Evolutionary conservation across 2,329 filamentous ascomycete genomes (phyloP).

Genomic region (Hypocrella siamensis): DNA sequence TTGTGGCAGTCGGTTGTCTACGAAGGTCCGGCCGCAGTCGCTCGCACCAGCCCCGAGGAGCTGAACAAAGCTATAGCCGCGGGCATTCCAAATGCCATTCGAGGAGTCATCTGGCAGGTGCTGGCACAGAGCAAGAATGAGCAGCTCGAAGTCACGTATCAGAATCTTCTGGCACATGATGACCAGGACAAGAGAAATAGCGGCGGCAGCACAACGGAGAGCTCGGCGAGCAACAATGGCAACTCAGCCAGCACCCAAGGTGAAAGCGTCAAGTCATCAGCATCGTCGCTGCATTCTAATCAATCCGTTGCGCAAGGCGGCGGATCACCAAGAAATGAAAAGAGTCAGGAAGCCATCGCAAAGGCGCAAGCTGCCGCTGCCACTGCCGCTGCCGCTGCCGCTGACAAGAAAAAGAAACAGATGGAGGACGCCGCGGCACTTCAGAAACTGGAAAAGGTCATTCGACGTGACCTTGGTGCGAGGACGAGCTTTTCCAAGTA

Average conservation of each 20-base stretch:
- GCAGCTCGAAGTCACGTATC: slow-evolving; percentile 76
- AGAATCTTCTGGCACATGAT: slow-evolving; percentile 62
- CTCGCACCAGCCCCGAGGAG: slow-evolving; percentile 75
- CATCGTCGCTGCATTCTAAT: slow-evolving; percentile 73
- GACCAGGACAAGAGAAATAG: slow-evolving; percentile 61
- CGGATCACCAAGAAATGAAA: slow-evolving; percentile 42
- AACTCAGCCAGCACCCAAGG: slow-evolving; percentile 41
- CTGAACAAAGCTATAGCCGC: slow-evolving; percentile 81
- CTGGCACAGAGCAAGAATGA: slow-evolving; percentile 89
- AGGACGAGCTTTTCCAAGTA: slow-evolving; percentile 96
- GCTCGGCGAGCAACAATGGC: slow-evolving; percentile 32
- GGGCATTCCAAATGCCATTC: slow-evolving; percentile 86
- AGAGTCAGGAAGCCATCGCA: slow-evolving; percentile 44
- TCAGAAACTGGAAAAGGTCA: slow-evolving; percentile 77
- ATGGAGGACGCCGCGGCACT: slow-evolving; percentile 63
- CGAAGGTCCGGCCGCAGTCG: slow-evolving; percentile 78
- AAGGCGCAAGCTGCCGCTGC: slow-evolving; percentile 49
- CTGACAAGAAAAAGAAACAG: slow-evolving; percentile 60
- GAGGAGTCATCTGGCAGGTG: slow-evolving; percentile 98
- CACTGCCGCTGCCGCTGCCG: slow-evolving; percentile 45
- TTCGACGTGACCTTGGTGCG: slow-evolving; percentile 78
- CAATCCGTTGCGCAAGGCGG: slow-evolving; percentile 45
- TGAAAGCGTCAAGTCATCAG: slow-evolving; percentile 57
- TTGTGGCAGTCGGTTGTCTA: slow-evolving; percentile 94
- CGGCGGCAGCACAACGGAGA: slow-evolving; percentile 36